Evolutionary conservation across 805 yeast genomes (phyloP).

Genomic region (Saturnispora diversa): DNA sequence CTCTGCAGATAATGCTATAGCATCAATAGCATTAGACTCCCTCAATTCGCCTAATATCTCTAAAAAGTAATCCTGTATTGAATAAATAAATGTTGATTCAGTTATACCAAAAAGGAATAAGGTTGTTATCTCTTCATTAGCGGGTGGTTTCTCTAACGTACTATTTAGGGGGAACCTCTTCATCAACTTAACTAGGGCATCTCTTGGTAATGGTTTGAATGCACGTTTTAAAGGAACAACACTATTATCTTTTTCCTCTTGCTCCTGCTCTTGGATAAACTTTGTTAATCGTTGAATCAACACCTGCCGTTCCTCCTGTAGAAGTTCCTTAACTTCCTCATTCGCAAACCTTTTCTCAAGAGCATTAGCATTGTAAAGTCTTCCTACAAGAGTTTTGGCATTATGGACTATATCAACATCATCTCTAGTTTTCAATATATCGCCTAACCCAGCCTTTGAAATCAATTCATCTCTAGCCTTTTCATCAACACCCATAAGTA

Average conservation of each 20-base stretch:
- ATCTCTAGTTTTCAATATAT: constrained; percentile 15
- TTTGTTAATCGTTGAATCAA: constrained; percentile 8
- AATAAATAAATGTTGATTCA: constrained; percentile 57
- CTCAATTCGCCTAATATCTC: constrained; percentile 19
- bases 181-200: constrained; percentile 45
- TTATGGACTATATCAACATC: constrained; percentile 36
- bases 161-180: constrained; percentile 65
- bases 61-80: constrained; percentile 43
- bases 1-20: constrained; percentile 44
- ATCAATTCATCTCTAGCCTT: constrained; percentile 73
- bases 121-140: constrained; percentile 38
- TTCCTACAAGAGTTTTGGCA: constrained; percentile 36
- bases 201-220: constrained; percentile 19
- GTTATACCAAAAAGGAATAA: constrained; percentile 72
- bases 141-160: constrained; percentile 35
- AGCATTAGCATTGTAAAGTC: constrained; percentile 48
- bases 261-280: constrained; percentile 11
- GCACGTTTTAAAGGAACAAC: not conserved
- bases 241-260: constrained; percentile 14
- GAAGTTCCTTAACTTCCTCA: constrained; percentile 16
- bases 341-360: constrained; percentile 27
- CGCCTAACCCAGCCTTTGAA: constrained; percentile 48
- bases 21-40: constrained; percentile 28
- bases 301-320: constrained; percentile 7
- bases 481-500: constrained; percentile 73